Evolutionary conservation across 164 flowering plant genomes (phyloP), one percentile per base, ranked within the genome.

Genomic region (Platanus orientalis): DNA sequence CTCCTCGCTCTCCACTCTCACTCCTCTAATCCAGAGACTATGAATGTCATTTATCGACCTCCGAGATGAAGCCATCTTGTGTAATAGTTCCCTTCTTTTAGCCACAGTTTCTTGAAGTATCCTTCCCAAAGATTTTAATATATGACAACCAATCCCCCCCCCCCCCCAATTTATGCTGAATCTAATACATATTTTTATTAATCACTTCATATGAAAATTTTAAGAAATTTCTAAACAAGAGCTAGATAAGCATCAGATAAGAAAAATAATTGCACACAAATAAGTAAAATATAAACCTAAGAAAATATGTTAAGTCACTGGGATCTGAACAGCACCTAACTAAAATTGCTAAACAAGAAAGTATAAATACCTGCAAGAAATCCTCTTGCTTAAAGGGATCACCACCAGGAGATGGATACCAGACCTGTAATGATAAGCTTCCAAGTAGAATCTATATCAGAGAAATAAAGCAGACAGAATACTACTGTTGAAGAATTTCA

Each of bases 391-490:
- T 83, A 75, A 82, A 94, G 36, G 90, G 76, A 49, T 94, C 90
- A 65, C 63, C 89, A 58, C 98, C 98, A 69, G 80, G 87, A 80
- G 95, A 94, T 57, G 98, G 96, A 86, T 93, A 93, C 97, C 98
- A 93, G 49, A 93, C 96, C 98, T 90, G 89, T 56, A 81, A 79
- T 63, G 61, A 69, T 48, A 72, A 76, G 77, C 81, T 79, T 77
- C 75, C 80, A 84, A 74, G 65, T 45, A 69, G 64, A 70, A 73
- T 66, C 54, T 64, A 64, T 68, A 85, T 85, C 79, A 87, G 89
- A 81, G 67, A 68, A 73, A 76, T 70, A 77, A 44, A 61, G 58
- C 28, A n/a, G 16, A 40, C 21, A 32, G 14, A 44, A 25, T 30
- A 44, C 2, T 14, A 56, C 14, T 49, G 34, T 20, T 29, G 14